Evolutionary conservation across 1,284 basidiomycete genomes (phyloP).

Genomic region (Lentinus polychrous): DNA sequence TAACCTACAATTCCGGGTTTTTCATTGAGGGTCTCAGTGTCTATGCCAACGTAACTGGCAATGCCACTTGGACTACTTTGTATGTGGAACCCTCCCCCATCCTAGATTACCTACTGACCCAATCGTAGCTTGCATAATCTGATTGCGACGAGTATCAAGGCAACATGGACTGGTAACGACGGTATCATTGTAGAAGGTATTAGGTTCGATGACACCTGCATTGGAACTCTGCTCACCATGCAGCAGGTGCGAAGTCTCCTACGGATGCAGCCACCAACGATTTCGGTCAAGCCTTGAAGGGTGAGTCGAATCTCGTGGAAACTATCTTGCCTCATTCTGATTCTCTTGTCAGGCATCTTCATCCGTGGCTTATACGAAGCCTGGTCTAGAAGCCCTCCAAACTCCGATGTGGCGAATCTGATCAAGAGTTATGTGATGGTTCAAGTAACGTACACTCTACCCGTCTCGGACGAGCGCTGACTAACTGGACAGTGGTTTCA

Average conservation of each 20-base stretch:
- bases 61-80: constrained; percentile 1
- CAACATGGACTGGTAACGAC: constrained; percentile 1
- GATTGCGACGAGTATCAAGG: constrained; percentile 3
- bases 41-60: constrained; percentile 5
- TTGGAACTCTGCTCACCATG: background rate
- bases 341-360: constrained; percentile 1
- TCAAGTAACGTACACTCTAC: background rate
- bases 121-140: constrained; percentile 4
- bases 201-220: background rate
- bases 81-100: background rate
- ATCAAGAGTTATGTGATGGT: constrained; percentile 6
- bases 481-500: background rate
- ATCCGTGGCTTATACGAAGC: constrained; percentile 7
- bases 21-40: constrained; percentile 9
- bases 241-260: background rate
- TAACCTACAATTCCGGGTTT: constrained; percentile 2
- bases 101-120: background rate
- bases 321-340: background rate
- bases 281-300: background rate
- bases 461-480: background rate
- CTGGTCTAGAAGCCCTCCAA: constrained; percentile 1
- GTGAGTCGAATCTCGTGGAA: background rate
- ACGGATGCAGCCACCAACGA: background rate
- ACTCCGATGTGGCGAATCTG: background rate
- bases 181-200: constrained; percentile 5